Base-by-base conservation (phyloP, 2,329 filamentous ascomycete genomes). In the Dichotomopilus funicola region DNA sequence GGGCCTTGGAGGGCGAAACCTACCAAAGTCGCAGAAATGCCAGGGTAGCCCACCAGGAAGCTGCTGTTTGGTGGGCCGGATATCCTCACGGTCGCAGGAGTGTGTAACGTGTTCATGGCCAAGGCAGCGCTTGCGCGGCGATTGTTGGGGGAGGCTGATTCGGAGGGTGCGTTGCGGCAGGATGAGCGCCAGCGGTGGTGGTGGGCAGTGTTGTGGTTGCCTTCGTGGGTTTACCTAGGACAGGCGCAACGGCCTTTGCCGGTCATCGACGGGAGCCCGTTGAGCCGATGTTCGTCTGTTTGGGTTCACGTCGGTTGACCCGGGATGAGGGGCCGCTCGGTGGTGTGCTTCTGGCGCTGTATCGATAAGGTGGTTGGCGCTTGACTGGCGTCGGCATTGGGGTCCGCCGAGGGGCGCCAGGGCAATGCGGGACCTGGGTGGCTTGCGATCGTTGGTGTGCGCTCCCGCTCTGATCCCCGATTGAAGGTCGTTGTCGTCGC, bases 11-110 rank as follows among this genome's bases (percentile, higher is more conserved):
- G 52, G 54, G 51, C 53, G 42, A 37, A 55, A 83, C 89, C 75
- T 81, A 96, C 91, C 82, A 96, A 74, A 40, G 94, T 99, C 67
- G 94, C 94, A 54, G 92, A 96, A 72, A 99, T 97, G 65, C 94
- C 94, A 54, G 94, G 94, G 73, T 97, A 99, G 65, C 94, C 94
- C 65, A 97, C 90, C 62, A 97, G 80, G 70, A 96, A 96, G 75
- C 89, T 94, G 75, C 90, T 94, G 75, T 99, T 99, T 65, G 94
- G 91, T 70, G 91, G 91, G 70, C 94, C 94, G 64, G 91, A 95
- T 75, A 99, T 91, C 80, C 94, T 88, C 77, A 99, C 94, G 73
- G 89, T 68, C 54, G 68, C 68, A 40, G 64, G 60, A 33, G 57
- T 58, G 57, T 64, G 63, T 54, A 51, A 36, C 12, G 54, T 58